A percentile compares a stretch with the other conserved stretches of the same genome.
Conservation (phyloP, 2,329 filamentous ascomycete genomes). For the Didymella exigua region DNA sequence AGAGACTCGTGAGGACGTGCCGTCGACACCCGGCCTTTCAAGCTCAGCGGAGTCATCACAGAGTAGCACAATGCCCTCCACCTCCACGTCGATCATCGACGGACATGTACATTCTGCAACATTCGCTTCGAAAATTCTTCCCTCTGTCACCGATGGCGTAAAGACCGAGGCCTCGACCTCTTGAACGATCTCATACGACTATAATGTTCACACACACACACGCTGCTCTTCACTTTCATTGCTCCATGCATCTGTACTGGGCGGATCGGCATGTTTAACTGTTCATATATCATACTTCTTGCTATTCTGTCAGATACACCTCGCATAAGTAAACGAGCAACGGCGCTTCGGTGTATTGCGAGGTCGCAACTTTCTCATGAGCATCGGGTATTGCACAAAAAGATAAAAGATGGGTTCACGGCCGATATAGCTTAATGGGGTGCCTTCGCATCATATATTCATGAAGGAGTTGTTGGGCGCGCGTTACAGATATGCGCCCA, state of each 20-base stretch:
- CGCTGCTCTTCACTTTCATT: conserved; percentile 1
- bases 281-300: conserved; percentile 35
- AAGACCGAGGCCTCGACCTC: conserved; percentile 23
- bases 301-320: conserved; percentile 10
- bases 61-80: conserved; percentile 69
- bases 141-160: conserved; percentile 20
- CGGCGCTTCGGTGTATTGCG: conserved; percentile 3
- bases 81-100: conserved; percentile 62
- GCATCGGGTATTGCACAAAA: conserved; percentile 15
- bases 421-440: conserved; percentile 9
- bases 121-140: conserved; percentile 18
- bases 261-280: conserved; percentile 25
- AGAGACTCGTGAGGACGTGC: conserved; percentile 37
- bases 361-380: not conserved
- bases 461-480: conserved; percentile 1
- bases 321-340: conserved; percentile 1
- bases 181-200: conserved; percentile 8
- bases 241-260: conserved; percentile 11
- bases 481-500: not conserved
- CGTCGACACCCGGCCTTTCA: conserved; percentile 68
- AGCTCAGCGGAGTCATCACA: conserved; percentile 73
- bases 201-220: conserved; percentile 5
- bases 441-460: conserved; percentile 6
- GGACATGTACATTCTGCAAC: conserved; percentile 44
- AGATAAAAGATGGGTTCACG: conserved; percentile 8